Conservation (phyloP, 1,284 basidiomycete genomes). For the Tylopilus orsonianus region DNA sequence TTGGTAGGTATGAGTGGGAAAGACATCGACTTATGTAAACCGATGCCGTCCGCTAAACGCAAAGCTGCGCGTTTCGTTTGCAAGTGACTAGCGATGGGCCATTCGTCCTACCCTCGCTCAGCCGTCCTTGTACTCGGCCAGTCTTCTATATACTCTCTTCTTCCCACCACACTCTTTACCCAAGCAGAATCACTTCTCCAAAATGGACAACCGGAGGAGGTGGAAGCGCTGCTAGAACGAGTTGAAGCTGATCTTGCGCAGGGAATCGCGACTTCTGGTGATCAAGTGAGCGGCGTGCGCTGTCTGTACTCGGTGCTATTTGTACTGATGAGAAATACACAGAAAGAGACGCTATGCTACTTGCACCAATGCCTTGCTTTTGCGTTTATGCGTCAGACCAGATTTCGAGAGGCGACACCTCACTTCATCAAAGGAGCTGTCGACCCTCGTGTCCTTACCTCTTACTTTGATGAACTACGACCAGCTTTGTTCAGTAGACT, state of each 20-base stretch:
- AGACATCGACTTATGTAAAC: conserved; percentile 17
- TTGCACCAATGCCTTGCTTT: conserved; percentile 78
- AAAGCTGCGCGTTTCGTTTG: neutral
- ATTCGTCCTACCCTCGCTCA: conserved; percentile 54
- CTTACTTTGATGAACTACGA: conserved; percentile 72
- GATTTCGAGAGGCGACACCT: conserved; percentile 76
- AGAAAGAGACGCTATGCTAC: conserved; percentile 70
- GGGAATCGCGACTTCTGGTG: conserved; percentile 6
- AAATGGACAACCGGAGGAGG: conserved; percentile 64
- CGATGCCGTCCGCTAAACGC: neutral
- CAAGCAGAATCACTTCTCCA: conserved; percentile 72
- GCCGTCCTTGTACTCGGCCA: conserved; percentile 62
- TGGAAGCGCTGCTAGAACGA: conserved; percentile 56
- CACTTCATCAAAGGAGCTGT: conserved; percentile 69
- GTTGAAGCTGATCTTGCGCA: conserved; percentile 16
- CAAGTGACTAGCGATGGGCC: conserved; percentile 27
- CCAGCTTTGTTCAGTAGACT: conserved; percentile 50
- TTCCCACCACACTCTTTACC: conserved; percentile 70
- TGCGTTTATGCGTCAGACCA: conserved; percentile 66
- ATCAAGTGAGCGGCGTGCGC: conserved; percentile 13
- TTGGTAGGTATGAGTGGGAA: too few relatives aligned
- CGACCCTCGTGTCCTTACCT: conserved; percentile 74
- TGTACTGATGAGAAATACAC: conserved; percentile 4
- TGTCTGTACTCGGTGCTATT: neutral
- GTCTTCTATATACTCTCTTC: conserved; percentile 64